Conservation (phyloP, 2,329 filamentous ascomycete genomes). For the Trichoderma guizhouense region DNA sequence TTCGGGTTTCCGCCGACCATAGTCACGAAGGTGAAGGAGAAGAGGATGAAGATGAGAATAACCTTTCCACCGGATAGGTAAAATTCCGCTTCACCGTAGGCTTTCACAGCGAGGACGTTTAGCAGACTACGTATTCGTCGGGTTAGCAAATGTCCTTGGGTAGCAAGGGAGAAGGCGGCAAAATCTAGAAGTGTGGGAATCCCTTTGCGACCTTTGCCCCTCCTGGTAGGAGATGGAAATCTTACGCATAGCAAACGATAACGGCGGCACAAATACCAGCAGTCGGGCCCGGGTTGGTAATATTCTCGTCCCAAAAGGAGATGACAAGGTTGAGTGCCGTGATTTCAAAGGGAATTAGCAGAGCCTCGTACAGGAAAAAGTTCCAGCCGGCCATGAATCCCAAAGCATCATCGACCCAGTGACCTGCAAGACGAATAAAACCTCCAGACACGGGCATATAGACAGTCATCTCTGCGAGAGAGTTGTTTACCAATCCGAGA, state of each 20-base stretch:
- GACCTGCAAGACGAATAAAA: constrained; percentile 61
- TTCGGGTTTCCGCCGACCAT: constrained; percentile 76
- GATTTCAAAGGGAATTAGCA: constrained; percentile 44
- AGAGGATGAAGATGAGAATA: constrained; percentile 62
- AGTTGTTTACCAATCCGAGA: constrained; percentile 62
- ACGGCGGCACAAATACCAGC: constrained; percentile 58
- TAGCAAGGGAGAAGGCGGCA: neutral
- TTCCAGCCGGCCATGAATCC: constrained; percentile 52
- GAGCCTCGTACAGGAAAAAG: constrained; percentile 44
- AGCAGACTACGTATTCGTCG: constrained; percentile 40
- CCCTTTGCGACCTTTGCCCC: neutral
- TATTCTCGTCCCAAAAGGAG: constrained; percentile 38
- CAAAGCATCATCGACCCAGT: constrained; percentile 64
- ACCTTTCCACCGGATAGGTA: constrained; percentile 62
- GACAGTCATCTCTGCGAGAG: constrained; percentile 61
- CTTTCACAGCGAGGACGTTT: constrained; percentile 63
- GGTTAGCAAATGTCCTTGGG: constrained; percentile 29
- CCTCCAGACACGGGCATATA: constrained; percentile 61
- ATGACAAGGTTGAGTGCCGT: constrained; percentile 43
- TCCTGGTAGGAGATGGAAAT: constrained; percentile 18
- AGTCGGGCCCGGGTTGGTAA: constrained; percentile 62
- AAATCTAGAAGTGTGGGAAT: neutral
- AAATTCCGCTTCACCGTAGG: constrained; percentile 71
- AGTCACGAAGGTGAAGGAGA: constrained; percentile 73
- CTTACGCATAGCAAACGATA: constrained; percentile 56